Evolutionary conservation across 331 rosid species (phyloP).

Genomic region (Stylosanthes scabra): DNA sequence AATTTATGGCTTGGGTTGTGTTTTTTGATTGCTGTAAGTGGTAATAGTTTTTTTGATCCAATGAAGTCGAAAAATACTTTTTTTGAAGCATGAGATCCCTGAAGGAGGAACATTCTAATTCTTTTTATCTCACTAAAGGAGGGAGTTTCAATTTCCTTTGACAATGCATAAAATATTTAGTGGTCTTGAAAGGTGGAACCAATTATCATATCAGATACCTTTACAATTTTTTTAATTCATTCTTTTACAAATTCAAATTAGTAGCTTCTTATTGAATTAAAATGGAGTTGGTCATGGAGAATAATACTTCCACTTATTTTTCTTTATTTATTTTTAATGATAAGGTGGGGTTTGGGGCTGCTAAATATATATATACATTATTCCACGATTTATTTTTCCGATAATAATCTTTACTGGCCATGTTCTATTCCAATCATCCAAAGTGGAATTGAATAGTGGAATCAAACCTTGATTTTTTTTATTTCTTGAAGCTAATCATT

Average conservation of each 20-base stretch:
- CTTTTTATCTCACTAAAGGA: not conserved
- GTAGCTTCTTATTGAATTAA: not conserved
- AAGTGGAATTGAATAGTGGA: too few species aligned
- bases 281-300: conserved; percentile 32
- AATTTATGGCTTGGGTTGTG: conserved; percentile 16
- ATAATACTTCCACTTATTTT: conserved; percentile 25
- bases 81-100: conserved; percentile 1
- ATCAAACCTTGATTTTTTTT: too few species aligned
- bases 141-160: too few species aligned
- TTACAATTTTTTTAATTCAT: not conserved
- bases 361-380: not conserved
- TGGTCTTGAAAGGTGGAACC: conserved; percentile 29
- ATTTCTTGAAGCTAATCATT: too few species aligned
- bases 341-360: not conserved
- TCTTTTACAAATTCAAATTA: conserved; percentile 2
- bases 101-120: conserved; percentile 24
- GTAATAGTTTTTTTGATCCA: conserved; percentile 29
- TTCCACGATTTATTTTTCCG: too few species aligned
- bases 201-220: conserved; percentile 6
- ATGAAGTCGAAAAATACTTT: conserved; percentile 1
- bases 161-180: conserved; percentile 11
- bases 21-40: conserved; percentile 2
- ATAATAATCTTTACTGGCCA: too few species aligned
- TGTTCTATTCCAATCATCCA: too few species aligned
- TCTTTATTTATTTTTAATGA: not conserved